Base-by-base conservation (phyloP, 768 basidiomycete species). In the Tulasnella sp. region DNA sequence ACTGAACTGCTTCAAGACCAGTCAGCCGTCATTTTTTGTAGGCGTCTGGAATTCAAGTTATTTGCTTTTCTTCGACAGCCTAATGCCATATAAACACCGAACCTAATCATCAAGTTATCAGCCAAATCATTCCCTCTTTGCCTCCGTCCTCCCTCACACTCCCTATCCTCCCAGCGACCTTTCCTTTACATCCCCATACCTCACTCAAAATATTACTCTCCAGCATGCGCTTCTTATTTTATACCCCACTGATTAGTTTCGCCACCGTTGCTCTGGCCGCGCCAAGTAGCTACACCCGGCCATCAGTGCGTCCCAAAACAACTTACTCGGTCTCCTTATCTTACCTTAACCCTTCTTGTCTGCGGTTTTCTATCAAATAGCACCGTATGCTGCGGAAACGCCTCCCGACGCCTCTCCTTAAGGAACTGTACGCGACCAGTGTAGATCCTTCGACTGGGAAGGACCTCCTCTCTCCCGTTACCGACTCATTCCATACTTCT, bases 341-440 rank as follows among this genome's bases (percentile, higher is more conserved):
- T 38, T 15, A n/a, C 13, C 3, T 42, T 23, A 3, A 2, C 13
- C 2, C 34, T 30, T 51, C 51, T 51, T 3, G 38, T n/a, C 26
- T 26, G 41, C 10, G 11, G n/a, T 43, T 10, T 43, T n/a, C n/a
- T 10, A 10, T 15, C 9, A 23, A 19, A 41, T 17, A 53, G 52
- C 52, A 53, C 24, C 52, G 52, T 15, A 53, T 53, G 52, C 32
- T 53, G 7, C 52, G 52, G 21, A 53, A 30, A 17, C 52, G 52
- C 19, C 52, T 53, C 13, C 52, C 52, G 2, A 38, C 52, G 1
- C 52, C 52, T 7, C 52, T 53, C 15, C 15, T 53, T 10, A 53
- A 53, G 24, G 52, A 53, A 34, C 34, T 53, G 10, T 34, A 53
- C 32, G 52, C 34, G 19, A 53, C 27, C 1, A 38, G 32, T 15